Base-by-base conservation (phyloP, 352 stramenopile genomes). In the Halophytophthora batemanensis region DNA sequence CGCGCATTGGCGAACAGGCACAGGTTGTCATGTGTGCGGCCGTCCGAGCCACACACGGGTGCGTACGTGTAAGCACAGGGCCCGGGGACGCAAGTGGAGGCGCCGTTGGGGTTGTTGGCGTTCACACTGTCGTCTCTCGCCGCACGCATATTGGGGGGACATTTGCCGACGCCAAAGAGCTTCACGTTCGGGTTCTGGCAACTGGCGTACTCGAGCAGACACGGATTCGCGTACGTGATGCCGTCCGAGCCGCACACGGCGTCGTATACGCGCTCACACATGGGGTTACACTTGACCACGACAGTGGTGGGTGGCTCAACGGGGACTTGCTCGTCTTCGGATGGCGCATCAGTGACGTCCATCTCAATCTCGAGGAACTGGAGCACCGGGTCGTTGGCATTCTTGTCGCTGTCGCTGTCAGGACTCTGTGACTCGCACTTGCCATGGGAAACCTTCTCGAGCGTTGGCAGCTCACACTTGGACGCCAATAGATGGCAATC, bases 161-260 rank as follows among this genome's bases (percentile, higher is more conserved):
- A 86, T 33, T 82, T 80, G 15, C 77, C 74, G 19, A 68, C 43
- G 51, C 55, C 42, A 10, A 86, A 53, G 21, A 60, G 52, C 23
- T 66, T 58, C 1, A 87, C 46, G 7, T 38, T 52, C 0, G 71
- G 52, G 21, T 73, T 74, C 10, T 63, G 44, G 48, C 80, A 88
- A 19, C 33, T 45, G 3, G 65, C 73, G 46, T 72, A 80, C 21
- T 78, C 63, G 0, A 90, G 50, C 11, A 87, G 54, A 42, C 80
- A 90, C 39, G 56, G 19, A 39, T 83, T 90, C 2, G 65, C 63
- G 66, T 87, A 90, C 7, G 80, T 90, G 19, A 79, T 42, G 6
- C 62, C 62, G 50, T 90, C 71, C 0, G 77, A 87, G 17, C 80
- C 77, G 25, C 80, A 90, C 17, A 90, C 56, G 1, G 73, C 69